Evolutionary conservation across 2,329 filamentous ascomycete species (phyloP).

Genomic region (Talaromyces sp.): DNA sequence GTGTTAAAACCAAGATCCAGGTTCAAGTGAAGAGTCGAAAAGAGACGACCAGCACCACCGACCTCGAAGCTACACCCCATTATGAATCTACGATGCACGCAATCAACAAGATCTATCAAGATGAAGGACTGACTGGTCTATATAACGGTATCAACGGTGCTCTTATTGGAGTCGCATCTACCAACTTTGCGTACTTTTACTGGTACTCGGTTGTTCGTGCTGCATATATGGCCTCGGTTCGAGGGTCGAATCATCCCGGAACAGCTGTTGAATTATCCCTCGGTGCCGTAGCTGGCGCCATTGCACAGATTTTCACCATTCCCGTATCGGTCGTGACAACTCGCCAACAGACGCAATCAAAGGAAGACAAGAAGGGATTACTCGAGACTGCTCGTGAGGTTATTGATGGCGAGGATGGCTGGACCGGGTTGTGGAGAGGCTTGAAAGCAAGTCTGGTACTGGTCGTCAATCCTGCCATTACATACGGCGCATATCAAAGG

Average conservation of each 20-base stretch:
- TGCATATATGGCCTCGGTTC: slow-evolving; percentile 66
- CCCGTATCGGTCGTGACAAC: slow-evolving; percentile 95
- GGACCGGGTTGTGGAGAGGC: slow-evolving; percentile 87
- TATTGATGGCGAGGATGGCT: slow-evolving; percentile 83
- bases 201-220: slow-evolving; percentile 91
- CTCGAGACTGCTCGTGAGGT: slow-evolving; percentile 87
- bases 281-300: slow-evolving; percentile 81
- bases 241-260: slow-evolving; percentile 63
- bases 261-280: slow-evolving; percentile 80
- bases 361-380: slow-evolving; percentile 79
- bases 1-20: slow-evolving; percentile 93
- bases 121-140: slow-evolving; percentile 77
- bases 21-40: slow-evolving; percentile 76
- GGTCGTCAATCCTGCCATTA: slow-evolving; percentile 95
- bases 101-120: slow-evolving; percentile 75
- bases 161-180: slow-evolving; percentile 87
- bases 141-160: slow-evolving; percentile 87
- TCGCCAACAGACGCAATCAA: slow-evolving; percentile 88
- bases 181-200: slow-evolving; percentile 99
- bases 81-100: slow-evolving; percentile 89
- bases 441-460: slow-evolving; percentile 93
- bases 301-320: slow-evolving; percentile 95
- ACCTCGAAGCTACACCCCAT: slow-evolving; percentile 58
- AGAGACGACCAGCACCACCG: slow-evolving; percentile 42
- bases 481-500: slow-evolving; percentile 93